Base-by-base conservation (phyloP, 2,329 filamentous ascomycete genomes). In the Ilyonectria mors-panacis region DNA sequence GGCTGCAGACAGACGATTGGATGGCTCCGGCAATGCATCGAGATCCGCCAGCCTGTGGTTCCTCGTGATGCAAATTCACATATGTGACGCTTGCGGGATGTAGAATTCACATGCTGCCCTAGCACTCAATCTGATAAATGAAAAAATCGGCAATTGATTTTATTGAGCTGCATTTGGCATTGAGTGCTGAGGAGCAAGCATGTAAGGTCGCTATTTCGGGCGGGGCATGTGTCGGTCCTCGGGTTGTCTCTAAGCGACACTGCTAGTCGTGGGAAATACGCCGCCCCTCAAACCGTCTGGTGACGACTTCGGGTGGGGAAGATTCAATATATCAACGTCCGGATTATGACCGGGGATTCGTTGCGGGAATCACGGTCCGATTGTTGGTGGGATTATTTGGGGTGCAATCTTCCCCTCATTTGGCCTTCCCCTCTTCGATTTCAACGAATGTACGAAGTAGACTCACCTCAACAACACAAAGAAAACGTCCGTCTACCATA, bases 381-480 rank as follows among this genome's bases (percentile, higher is more conserved):
- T 17, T 42, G 39, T 42, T 42, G 39, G 39, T 42, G 39, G 39
- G 39, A 42, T 42, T 42, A 42, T n/a, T 42, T 42, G 15, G 39
- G 39, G 39, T n/a, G 39, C 15, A n/a, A n/a, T 42, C 39, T 42
- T 42, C 39, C 39, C 39, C 39, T 42, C 39, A 42, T 8, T 42
- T 42, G 39, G 17, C 19, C 15, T 63, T 37, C 47, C 61, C 37
- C 54, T 58, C 54, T 21, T 35, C 8, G 17, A 42, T n/a, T n/a
- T n/a, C 39, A 42, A 7, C 48, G 8, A 19, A 6, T 35, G 17
- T 51, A n/a, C n/a, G n/a, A n/a, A n/a, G n/a, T n/a, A n/a, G 8
- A 55, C 33, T 28, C 19, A 17, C 8, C 19, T 45, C 12, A 23
- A n/a, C 37, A 8, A 17, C n/a, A 23, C 35, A 3, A 19, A 55